Evolutionary conservation across 495 filamentous ascomycete species (phyloP), one percentile per base, ranked within the genome.

Genomic region (Chaetomidium leptoderma): DNA sequence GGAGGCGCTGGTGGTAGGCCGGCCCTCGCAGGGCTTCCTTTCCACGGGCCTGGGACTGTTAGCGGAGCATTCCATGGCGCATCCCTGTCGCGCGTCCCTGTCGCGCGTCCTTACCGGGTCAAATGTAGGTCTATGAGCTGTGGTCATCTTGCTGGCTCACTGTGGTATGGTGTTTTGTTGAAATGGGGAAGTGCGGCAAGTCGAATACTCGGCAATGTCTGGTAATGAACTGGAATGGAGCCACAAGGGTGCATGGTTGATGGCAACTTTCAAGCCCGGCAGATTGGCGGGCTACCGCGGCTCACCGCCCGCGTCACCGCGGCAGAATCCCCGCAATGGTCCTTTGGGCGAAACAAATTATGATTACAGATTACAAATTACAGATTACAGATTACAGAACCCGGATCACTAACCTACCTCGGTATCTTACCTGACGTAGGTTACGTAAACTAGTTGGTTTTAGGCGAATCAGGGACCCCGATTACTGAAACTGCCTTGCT

Each of bases 1-100:
- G 85, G 11, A 97, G 86, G 52, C 93, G 86, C 78, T 97, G 93
- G 71, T 98, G 93, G 74, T 97, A 97, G 57, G 93, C 93, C 37
- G 90, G 89, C 16, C 93, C 93, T 63, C 91, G 86, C 53, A 89
- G 88, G 67, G 92, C 89, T 71, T 98, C 93, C 81, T 95, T 96
- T 63, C 95, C 93, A 69, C 86, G 86, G 39, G 93, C 92, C 88
- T 92, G 58, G 58, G n/a, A 44, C 23, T 50, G 64, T 73, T 58
- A 64, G 68, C 55, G 57, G 46, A 11, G 52, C 11, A 6, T 30
- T 21, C 6, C 7, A 4, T 33, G 16, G 36, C 4, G 35, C 1
- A 33, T 36, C 9, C 9, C 14, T 10, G 13, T 11, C 40, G 16
- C n/a, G n/a, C n/a, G n/a, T n/a, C n/a, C n/a, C n/a, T 24, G 21